Evolutionary conservation across 2,329 filamentous ascomycete species (phyloP).

Genomic region (Pseudogymnoascus sp.): DNA sequence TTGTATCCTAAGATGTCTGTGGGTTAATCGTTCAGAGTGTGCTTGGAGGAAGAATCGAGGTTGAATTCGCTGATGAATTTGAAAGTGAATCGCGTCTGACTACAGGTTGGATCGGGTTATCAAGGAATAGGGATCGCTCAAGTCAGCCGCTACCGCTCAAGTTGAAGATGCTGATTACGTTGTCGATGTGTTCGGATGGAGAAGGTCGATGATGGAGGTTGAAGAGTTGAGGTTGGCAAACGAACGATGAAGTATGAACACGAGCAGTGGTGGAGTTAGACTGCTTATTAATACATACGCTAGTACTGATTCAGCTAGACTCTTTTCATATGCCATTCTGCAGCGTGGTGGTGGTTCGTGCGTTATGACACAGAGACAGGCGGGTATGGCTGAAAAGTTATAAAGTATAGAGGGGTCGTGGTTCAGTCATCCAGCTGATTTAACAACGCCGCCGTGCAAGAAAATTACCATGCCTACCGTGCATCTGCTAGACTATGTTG

Average conservation of each 20-base stretch:
- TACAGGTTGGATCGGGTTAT: neutral
- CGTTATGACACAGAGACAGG: neutral
- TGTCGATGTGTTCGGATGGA: neutral
- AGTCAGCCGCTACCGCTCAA: neutral
- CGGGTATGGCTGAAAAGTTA: conserved; percentile 4
- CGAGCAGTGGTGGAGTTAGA: neutral
- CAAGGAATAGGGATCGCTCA: neutral
- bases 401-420: conserved; percentile 5
- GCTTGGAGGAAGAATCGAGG: neutral
- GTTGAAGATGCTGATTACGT: neutral
- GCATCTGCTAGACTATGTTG: conserved; percentile 79
- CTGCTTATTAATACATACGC: neutral
- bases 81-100: neutral
- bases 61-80: neutral
- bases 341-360: neutral
- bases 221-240: neutral
- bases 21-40: neutral
- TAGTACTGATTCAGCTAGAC: neutral
- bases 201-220: conserved; percentile 5
- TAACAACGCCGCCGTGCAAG: neutral
- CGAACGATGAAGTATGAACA: conserved; percentile 6
- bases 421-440: conserved; percentile 2
- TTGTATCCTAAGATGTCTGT: neutral
- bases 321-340: neutral
- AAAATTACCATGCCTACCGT: conserved; percentile 60